Evolutionary conservation across 495 filamentous ascomycete genomes (phyloP), one percentile per base, ranked within the genome.

Genomic region (Penicillium lagena): DNA sequence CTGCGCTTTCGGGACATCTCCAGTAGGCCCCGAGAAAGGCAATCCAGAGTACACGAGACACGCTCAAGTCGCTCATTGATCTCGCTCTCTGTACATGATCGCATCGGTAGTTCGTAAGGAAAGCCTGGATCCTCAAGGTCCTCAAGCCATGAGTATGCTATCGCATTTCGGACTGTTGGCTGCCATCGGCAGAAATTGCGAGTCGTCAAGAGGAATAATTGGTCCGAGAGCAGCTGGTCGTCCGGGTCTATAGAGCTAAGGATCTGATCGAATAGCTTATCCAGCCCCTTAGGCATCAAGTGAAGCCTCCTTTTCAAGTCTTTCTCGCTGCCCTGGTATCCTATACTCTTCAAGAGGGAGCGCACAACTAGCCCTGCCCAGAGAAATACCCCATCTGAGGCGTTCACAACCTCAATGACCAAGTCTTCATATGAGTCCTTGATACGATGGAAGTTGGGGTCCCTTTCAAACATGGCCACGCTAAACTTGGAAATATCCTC

Each of bases 351-450:
- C 37, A 39, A 39, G 7, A 39, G 37, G 1, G 37, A 39, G 12
- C 37, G 37, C 1, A 39, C 37, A 2, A 39, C 37, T 28, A 39
- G 37, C 30, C 37, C 7, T 10, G 37, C 60, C 70, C 72, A 73
- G 11, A 70, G 54, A 42, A 72, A 73, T 0, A 73, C 68, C 7
- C 71, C 71, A 10, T 54, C 30, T 2, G 70, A 56, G 40, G 46
- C 62, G 2, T 50, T n/a, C 0, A 58, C 47, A 11, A 74, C 46
- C 7, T 62, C 50, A 4, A 47, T 7, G 5, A 43, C 35, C 4
- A 40, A n/a, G 0, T 35, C 14, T 33, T 29, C 42, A 29, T 50
- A 39, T 1, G 14, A 39, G 12, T 2, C 37, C 12, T 39, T 2
- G 14, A 39, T 45, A 12, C 53, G 50, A n/a, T 46, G 37, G 17